Percentiles rank a stretch among this genome's conserved stretches.
Conservation (phyloP, 371 early-diverging fungal species). For the Parasitella parasitica region DNA sequence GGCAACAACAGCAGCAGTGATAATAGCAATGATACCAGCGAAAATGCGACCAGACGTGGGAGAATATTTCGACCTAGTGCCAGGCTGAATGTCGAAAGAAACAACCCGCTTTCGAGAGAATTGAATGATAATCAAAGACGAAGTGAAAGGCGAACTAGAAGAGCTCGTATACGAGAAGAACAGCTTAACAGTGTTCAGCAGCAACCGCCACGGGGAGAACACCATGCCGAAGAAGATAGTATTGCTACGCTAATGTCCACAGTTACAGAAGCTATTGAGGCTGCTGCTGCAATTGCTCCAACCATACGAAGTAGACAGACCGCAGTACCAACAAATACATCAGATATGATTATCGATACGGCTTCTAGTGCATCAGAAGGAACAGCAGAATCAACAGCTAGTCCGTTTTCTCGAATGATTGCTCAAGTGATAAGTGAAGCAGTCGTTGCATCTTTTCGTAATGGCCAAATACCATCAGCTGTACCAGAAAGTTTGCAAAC, state of each 20-base stretch:
- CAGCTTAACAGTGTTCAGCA: neutral
- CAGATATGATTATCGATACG: neutral
- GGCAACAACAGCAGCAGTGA: neutral
- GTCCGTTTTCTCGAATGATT: constrained; percentile 24
- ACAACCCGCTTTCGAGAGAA: neutral
- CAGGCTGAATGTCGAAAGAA: constrained; percentile 5
- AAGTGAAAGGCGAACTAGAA: constrained; percentile 14
- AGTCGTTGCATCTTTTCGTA: constrained; percentile 18
- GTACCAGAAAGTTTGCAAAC: neutral
- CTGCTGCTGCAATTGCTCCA: neutral
- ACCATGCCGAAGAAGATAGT: neutral
- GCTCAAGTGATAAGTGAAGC: constrained; percentile 25
- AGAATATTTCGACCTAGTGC: constrained; percentile 11
- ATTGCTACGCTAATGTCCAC: neutral
- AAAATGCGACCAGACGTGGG: neutral
- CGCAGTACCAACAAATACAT: neutral
- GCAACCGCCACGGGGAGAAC: neutral
- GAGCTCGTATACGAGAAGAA: constrained; percentile 6
- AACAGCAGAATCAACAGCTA: neutral
- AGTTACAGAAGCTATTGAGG: neutral
- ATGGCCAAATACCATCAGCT: constrained; percentile 6
- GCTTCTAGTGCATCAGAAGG: neutral
- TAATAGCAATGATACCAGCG: neutral
- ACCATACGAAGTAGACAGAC: neutral
- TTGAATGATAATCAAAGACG: constrained; percentile 13